Conservation (phyloP, 192 early-diverging fungal genomes). For the Coemansia sp. region DNA sequence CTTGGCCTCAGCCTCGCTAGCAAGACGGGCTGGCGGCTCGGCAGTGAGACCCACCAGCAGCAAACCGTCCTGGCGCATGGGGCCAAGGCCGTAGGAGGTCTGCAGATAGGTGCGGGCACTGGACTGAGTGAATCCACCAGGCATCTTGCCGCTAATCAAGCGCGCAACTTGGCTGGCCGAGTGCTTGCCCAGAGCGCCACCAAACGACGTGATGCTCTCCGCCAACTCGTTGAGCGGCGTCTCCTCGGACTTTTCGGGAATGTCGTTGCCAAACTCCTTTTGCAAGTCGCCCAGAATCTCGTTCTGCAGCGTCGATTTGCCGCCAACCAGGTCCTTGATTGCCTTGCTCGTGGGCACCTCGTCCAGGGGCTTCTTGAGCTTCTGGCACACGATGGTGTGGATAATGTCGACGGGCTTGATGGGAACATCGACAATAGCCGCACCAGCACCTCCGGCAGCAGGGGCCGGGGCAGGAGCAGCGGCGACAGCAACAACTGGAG, state of each 20-base stretch:
- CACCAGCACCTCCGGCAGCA: constrained; percentile 47
- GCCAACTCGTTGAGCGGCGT: constrained; percentile 78
- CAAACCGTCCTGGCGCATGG: constrained; percentile 66
- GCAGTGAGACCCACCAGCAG: constrained; percentile 76
- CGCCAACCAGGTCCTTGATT: constrained; percentile 84
- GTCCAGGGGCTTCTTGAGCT: constrained; percentile 78
- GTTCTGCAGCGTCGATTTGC: constrained; percentile 96
- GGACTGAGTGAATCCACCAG: constrained; percentile 80
- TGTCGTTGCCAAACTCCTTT: constrained; percentile 89
- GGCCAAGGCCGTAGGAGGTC: constrained; percentile 62
- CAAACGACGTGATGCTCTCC: constrained; percentile 65
- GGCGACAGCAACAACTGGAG: constrained; percentile 60
- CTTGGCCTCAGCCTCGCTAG: constrained; percentile 72
- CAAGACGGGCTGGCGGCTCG: constrained; percentile 82
- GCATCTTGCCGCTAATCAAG: constrained; percentile 89
- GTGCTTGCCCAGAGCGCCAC: constrained; percentile 78
- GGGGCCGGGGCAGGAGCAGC: constrained; percentile 59
- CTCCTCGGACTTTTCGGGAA: constrained; percentile 91
- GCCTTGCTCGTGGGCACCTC: constrained; percentile 67
- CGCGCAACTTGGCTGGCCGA: constrained; percentile 72
- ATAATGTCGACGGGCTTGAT: constrained; percentile 83
- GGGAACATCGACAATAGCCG: constrained; percentile 76
- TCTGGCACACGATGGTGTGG: constrained; percentile 85
- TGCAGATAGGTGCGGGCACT: constrained; percentile 72
- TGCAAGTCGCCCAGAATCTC: constrained; percentile 95